These are phyloP conservation scores for Pyronema domesticum DNA, from an alignment of 495 filamentous ascomycete species.

Conservation along the genomic window DNA sequence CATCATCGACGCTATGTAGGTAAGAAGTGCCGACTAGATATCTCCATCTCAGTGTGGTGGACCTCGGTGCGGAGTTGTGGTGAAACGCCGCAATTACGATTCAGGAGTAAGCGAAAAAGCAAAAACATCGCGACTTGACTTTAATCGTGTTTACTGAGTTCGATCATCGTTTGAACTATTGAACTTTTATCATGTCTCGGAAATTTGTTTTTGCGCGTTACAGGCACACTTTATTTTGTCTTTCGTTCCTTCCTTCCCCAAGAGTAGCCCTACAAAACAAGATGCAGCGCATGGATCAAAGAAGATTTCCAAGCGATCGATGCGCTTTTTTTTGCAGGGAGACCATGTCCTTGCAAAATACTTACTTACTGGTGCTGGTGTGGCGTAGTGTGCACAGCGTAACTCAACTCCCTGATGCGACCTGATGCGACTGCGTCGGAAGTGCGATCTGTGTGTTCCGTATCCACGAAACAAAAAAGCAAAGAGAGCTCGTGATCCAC, in stretches of 20 bases:
- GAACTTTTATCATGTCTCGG: slow-evolving; percentile 12
- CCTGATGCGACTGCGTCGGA: background rate
- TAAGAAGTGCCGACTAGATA: too few species aligned
- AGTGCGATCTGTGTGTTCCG: background rate
- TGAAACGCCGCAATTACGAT: background rate
- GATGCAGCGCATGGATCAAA: slow-evolving; percentile 2
- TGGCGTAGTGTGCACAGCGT: background rate
- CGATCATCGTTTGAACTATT: too few species aligned
- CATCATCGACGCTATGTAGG: too few species aligned
- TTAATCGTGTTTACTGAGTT: too few species aligned
- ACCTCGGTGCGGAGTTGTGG: background rate
- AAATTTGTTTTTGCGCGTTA: slow-evolving; percentile 23
- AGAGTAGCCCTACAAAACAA: background rate
- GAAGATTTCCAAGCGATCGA: slow-evolving; percentile 1
- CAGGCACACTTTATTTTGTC: slow-evolving; percentile 9
- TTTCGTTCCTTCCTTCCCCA: background rate
- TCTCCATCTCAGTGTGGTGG: too few species aligned
- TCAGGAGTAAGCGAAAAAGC: too few species aligned
- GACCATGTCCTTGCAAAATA: background rate
- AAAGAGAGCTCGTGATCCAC: background rate
- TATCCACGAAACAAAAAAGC: background rate
- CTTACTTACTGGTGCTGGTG: background rate
- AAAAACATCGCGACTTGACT: too few species aligned
- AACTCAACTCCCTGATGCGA: too few species aligned
- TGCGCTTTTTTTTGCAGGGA: background rate